Evolutionary conservation across 148 eudicot species (phyloP).

Genomic region (Rhododendron molle): DNA sequence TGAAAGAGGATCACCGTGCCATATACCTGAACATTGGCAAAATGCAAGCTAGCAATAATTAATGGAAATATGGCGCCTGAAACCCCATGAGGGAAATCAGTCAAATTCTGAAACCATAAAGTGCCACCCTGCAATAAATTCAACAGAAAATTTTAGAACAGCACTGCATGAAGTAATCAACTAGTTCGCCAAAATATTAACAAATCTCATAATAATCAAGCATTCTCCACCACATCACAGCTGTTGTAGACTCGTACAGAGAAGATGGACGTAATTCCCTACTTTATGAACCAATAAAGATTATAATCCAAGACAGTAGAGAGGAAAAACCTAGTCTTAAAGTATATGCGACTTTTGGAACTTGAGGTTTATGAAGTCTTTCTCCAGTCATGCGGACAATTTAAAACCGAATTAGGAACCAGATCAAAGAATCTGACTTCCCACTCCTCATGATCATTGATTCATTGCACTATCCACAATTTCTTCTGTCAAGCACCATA

Average conservation of each 20-base stretch:
- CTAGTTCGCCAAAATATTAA: not conserved
- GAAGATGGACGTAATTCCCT: not conserved
- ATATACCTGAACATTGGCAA: conserved; percentile 63
- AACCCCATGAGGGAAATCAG: conserved; percentile 60
- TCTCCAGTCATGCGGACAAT: not conserved
- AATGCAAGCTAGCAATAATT: conserved; percentile 73
- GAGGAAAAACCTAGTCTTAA: not conserved
- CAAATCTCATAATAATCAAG: not conserved
- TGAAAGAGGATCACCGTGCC: not conserved
- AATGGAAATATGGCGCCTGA: conserved; percentile 63
- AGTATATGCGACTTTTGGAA: not conserved
- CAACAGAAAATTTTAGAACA: not conserved
- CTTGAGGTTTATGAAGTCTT: not conserved
- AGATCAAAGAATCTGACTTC: not conserved
- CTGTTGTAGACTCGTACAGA: not conserved
- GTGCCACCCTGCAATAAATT: conserved; percentile 66
- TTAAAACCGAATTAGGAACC: not conserved
- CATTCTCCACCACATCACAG: not conserved
- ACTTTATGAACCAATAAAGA: not conserved
- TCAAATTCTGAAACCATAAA: conserved; percentile 89
- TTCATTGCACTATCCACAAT: not conserved
- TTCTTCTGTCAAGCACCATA: not conserved
- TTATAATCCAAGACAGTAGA: not conserved
- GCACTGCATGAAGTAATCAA: not conserved
- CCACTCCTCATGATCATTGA: not conserved